Evolutionary conservation across 805 yeast genomes (phyloP).

Genomic region (Monosporozyma servazzii): DNA sequence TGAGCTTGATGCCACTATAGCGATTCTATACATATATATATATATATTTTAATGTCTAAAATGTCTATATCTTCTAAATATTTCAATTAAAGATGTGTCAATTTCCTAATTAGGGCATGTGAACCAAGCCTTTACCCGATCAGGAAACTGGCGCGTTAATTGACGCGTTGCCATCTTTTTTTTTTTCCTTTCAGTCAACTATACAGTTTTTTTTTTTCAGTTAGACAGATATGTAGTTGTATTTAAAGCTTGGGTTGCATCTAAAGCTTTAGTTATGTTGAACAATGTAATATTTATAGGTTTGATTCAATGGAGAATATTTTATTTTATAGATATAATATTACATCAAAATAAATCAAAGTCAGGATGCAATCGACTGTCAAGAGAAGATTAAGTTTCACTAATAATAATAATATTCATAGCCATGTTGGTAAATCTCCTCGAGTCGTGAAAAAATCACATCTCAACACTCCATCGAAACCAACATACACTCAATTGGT

Average conservation of each 20-base stretch:
- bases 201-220: neutral
- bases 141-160: slow-evolving; percentile 5
- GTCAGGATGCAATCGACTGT: neutral
- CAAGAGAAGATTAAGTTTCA: slow-evolving; percentile 1
- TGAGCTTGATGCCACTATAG: slow-evolving; percentile 3
- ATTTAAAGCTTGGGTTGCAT: neutral
- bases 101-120: neutral
- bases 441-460: neutral
- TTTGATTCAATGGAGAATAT: too few relatives aligned
- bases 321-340: neutral
- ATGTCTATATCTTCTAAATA: neutral
- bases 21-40: neutral
- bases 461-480: neutral
- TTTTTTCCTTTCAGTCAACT: too few relatives aligned
- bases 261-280: too few relatives aligned
- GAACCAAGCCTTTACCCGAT: neutral
- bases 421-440: neutral
- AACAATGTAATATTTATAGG: too few relatives aligned
- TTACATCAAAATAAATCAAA: neutral
- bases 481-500: neutral
- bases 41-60: neutral
- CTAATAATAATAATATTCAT: neutral
- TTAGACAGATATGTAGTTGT: neutral
- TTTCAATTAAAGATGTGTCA: neutral
- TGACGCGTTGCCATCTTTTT: neutral